Base-by-base conservation (phyloP, 768 basidiomycete genomes). In the Amanita polypyramis region DNA sequence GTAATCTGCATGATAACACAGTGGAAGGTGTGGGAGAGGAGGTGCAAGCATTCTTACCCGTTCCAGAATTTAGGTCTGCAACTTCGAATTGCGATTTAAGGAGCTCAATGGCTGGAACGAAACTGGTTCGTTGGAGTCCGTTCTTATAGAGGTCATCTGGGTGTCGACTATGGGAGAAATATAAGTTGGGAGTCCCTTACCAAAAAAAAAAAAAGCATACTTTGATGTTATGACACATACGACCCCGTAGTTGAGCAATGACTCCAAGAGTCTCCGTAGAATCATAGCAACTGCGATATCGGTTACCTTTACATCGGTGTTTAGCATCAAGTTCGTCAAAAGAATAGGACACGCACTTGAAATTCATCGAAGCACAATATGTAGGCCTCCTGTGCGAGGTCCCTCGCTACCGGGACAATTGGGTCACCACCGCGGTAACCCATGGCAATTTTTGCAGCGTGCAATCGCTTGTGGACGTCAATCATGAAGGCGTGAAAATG, bases 401-500 rank as follows among this genome's bases (percentile, higher is more conserved):
- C 88, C 52, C 86, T 68, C 5, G 93, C 92, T 8, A 95, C 90
- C 17, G 90, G 88, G 20, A 80, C 69, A 58, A 96, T 87, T 23
- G 89, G 83, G 61, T 97, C 92, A 14, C 86, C 83, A 17, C 80
- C 77, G 12, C 74, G 61, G 52, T 70, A 66, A 1, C 86, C 85
- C 68, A 82, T 76, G 48, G 76, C 73, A 36, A 76, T 68, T 67
- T 92, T 93, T 33, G 85, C 76, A 1, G 80, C 79, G 55, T 97
- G 93, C 3, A 94, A 62, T 14, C 92, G 82, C 60, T 95, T 96
- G 62, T 97, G 90, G 17, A 97, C 93, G 60, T 99, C 96, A 52
- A 97, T 82, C 96, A 99, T 98, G 72, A 99, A 98, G 1, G 92
- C 90, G 60, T 98, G 94, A 62, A 99, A 99, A 64, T 99, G 96